A percentile compares a stretch with the other conserved stretches of the same genome.
Conservation (phyloP, 306 rosid genomes). For the Dryas drummondii region DNA sequence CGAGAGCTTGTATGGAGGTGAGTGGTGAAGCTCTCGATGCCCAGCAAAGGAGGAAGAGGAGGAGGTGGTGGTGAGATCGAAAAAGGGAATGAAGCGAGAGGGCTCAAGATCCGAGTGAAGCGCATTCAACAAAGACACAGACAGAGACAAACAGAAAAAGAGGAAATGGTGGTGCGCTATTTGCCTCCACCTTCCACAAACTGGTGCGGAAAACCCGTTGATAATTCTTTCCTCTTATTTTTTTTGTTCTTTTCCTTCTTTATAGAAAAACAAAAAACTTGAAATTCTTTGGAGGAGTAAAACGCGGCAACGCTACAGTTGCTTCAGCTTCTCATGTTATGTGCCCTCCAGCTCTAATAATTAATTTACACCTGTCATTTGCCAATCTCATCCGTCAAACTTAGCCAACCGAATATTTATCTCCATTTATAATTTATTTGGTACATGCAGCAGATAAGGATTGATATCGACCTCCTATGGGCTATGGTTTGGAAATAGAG, state of each 20-base stretch:
- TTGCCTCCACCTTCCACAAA: neutral
- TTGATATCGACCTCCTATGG: too few relatives aligned
- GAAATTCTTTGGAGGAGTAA: neutral
- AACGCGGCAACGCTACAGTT: slow-evolving; percentile 5
- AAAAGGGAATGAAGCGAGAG: neutral
- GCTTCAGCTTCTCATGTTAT: too few relatives aligned
- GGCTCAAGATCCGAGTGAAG: slow-evolving; percentile 8
- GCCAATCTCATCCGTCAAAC: too few relatives aligned
- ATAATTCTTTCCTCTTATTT: neutral
- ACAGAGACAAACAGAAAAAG: neutral
- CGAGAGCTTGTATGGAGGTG: slow-evolving; percentile 30
- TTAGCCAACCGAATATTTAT: too few relatives aligned
- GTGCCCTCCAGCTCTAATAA: too few relatives aligned
- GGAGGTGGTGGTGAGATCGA: neutral
- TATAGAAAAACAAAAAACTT: neutral
- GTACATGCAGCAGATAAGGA: too few relatives aligned
- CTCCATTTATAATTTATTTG: too few relatives aligned
- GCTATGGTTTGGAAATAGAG: too few relatives aligned
- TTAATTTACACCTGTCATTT: too few relatives aligned
- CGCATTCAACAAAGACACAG: neutral
- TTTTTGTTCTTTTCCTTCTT: too few relatives aligned
- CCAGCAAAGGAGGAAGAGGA: slow-evolving; percentile 10
- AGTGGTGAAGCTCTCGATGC: slow-evolving; percentile 35
- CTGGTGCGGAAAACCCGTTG: slow-evolving; percentile 11
- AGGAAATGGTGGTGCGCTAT: neutral